Percentiles rank a stretch among this genome's conserved stretches.
These are phyloP conservation scores for Solanum chacoense DNA, from an alignment of 305 asterid species.

Conservation along the genomic window DNA sequence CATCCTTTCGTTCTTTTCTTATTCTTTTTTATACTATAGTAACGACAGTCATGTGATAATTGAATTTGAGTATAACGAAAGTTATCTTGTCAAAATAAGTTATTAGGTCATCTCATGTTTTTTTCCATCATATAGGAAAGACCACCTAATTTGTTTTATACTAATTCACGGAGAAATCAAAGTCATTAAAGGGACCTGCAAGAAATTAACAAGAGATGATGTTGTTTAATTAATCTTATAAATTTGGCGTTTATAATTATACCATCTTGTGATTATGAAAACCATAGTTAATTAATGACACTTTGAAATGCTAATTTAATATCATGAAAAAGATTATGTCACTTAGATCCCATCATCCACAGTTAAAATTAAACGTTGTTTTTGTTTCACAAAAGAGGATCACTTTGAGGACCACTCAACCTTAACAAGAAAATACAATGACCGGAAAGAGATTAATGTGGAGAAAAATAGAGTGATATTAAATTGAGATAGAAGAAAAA, in stretches of 20 bases:
- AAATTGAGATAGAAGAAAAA: neutral
- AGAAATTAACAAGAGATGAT: neutral
- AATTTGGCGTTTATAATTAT: neutral
- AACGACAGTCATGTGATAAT: neutral
- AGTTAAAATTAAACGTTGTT: neutral
- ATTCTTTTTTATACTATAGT: neutral
- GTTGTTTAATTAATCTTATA: neutral
- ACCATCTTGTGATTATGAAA: neutral
- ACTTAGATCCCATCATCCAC: constrained; percentile 4
- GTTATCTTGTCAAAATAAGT: neutral
- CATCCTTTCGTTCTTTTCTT: neutral
- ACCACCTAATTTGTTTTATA: neutral
- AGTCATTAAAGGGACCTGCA: neutral
- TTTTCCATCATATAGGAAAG: neutral
- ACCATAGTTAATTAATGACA: neutral
- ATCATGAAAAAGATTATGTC: neutral
- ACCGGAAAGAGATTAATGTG: neutral
- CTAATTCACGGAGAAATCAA: neutral
- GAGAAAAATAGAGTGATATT: neutral
- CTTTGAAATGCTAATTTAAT: neutral
- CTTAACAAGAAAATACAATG: neutral
- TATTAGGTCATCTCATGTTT: neutral
- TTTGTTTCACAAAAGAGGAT: neutral
- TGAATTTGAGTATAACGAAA: neutral
- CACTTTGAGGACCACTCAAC: neutral